These are phyloP conservation scores for Lachancea nothofagi DNA, from an alignment of 805 yeast species.

Conservation along the genomic window DNA sequence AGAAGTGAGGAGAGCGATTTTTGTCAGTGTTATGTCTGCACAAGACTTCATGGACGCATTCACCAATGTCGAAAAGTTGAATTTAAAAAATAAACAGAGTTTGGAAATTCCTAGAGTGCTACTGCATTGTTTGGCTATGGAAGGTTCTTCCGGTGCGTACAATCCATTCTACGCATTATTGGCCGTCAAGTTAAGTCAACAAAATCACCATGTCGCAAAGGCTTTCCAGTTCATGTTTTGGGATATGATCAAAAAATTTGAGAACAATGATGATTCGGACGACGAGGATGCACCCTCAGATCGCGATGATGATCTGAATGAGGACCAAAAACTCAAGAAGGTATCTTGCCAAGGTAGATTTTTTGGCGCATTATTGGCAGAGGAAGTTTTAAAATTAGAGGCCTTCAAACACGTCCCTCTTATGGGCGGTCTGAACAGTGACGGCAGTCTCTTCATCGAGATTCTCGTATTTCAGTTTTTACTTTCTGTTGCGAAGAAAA, in stretches of 20 bases:
- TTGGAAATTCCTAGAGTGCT: conserved; percentile 82
- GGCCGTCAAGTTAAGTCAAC: conserved; percentile 67
- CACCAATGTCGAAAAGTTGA: conserved; percentile 71
- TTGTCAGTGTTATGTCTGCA: conserved; percentile 92
- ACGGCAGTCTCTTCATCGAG: conserved; percentile 66
- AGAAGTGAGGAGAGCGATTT: conserved; percentile 88
- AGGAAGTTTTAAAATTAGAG: conserved; percentile 68
- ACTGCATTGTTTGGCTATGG: conserved; percentile 80
- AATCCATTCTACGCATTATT: conserved; percentile 87
- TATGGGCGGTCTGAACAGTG: conserved; percentile 54
- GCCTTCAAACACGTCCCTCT: conserved; percentile 69
- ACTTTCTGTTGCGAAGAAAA: conserved; percentile 57
- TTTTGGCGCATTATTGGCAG: conserved; percentile 70
- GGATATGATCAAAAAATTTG: conserved; percentile 76
- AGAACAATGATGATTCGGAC: conserved; percentile 42
- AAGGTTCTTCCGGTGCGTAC: conserved; percentile 49
- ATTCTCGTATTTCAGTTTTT: conserved; percentile 63
- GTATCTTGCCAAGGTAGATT: conserved; percentile 73
- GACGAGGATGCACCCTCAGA: conserved; percentile 26
- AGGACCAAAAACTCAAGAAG: conserved; percentile 51
- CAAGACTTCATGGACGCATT: conserved; percentile 86
- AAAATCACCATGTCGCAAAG: conserved; percentile 64
- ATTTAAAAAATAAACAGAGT: conserved; percentile 72
- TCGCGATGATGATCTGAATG: conserved; percentile 41
- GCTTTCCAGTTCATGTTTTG: conserved; percentile 85